Conservation (phyloP, 2,329 filamentous ascomycete species). For the Nannizzia gypsea region DNA sequence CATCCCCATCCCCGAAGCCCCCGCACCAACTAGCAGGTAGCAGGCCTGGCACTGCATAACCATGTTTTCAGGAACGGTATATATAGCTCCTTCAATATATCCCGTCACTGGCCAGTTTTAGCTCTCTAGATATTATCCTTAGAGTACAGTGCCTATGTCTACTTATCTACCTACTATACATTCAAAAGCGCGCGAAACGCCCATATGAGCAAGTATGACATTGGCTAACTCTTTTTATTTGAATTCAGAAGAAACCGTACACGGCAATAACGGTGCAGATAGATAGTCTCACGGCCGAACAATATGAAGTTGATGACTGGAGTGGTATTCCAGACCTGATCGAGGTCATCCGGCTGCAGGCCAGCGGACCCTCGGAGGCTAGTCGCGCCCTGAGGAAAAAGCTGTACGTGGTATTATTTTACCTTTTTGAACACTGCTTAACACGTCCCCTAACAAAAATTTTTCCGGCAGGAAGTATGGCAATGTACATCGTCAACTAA, state of each 20-base stretch:
- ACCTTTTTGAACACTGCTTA: neutral
- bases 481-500: slow-evolving; percentile 79
- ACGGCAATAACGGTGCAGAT: slow-evolving; percentile 88
- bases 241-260: slow-evolving; percentile 62
- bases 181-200: no score
- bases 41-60: neutral
- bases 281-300: slow-evolving; percentile 78
- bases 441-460: no score
- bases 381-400: slow-evolving; percentile 92
- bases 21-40: neutral
- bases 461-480: slow-evolving; percentile 63
- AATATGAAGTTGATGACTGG: slow-evolving; percentile 81
- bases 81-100: neutral
- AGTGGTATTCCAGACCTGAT: slow-evolving; percentile 88
- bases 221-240: neutral
- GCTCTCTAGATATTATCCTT: neutral
- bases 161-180: no score
- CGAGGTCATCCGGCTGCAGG: slow-evolving; percentile 83
- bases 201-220: neutral
- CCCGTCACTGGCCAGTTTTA: neutral
- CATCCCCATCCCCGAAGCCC: neutral
- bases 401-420: slow-evolving; percentile 43
- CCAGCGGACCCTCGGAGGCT: slow-evolving; percentile 74
- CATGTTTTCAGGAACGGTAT: slow-evolving; percentile 7
- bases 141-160: neutral